Evolutionary conservation across 73 alveolate genomes (phyloP).

Genomic region (Paramecium sonneborni): DNA sequence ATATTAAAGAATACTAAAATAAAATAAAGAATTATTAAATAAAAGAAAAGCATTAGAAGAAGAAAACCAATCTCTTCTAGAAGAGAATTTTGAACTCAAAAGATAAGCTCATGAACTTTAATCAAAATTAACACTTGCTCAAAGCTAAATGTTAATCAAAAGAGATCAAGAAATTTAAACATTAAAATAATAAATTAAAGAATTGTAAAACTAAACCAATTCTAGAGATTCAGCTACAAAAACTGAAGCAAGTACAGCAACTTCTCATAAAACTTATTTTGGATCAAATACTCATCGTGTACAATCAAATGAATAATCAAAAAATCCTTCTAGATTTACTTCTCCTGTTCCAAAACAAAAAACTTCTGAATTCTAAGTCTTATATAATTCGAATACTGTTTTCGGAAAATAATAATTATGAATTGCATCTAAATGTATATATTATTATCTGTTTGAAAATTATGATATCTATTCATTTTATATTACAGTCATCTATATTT

Average conservation of each 20-base stretch:
- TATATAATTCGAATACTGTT: background rate
- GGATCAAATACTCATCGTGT: background rate
- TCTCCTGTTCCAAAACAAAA: conserved; percentile 38
- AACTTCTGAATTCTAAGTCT: conserved; percentile 3
- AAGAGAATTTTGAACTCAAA: conserved; percentile 14
- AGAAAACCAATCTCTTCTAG: conserved; percentile 9
- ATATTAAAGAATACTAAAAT: conserved; percentile 28
- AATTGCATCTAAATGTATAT: background rate
- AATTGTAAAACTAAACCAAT: background rate
- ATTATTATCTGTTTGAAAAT: background rate
- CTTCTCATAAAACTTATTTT: background rate
- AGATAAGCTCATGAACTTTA: conserved; percentile 2
- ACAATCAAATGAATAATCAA: conserved; percentile 24
- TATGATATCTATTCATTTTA: background rate
- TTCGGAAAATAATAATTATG: conserved; percentile 34
- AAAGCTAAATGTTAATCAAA: background rate
- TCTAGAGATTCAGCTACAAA: conserved; percentile 43
- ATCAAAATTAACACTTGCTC: background rate
- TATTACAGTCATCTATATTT: no score
- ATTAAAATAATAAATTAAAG: conserved; percentile 20
- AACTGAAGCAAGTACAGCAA: background rate
- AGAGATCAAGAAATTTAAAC: conserved; percentile 15
- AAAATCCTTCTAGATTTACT: conserved; percentile 52
- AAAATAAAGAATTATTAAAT: conserved; percentile 25
- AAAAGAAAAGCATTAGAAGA: conserved; percentile 10